phyloP scores from a whole-genome alignment of 495 filamentous ascomycete genomes.

The Hypoxylon lienhwacheense region DNA sequence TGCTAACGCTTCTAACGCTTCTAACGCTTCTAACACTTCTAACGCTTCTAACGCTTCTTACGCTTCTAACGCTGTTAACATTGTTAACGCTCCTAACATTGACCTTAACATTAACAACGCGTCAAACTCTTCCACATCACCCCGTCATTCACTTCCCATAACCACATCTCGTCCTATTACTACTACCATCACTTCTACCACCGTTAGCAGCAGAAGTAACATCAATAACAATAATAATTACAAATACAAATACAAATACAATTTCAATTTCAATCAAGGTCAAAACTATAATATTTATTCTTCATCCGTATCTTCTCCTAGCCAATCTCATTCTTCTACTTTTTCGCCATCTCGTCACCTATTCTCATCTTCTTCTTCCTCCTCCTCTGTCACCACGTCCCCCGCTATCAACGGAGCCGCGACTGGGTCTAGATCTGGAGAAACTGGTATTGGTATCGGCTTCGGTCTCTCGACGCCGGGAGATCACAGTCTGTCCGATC shows the following conservation, averaged over 20 bases:
- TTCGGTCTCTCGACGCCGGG: constrained; percentile 48
- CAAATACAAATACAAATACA: too few species aligned
- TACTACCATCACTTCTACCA: background rate
- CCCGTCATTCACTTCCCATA: constrained; percentile 40
- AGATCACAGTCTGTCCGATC: constrained; percentile 32
- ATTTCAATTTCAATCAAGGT: too few species aligned
- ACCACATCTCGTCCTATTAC: constrained; percentile 3
- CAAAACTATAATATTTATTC: constrained; percentile 36
- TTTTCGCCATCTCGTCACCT: constrained; percentile 51
- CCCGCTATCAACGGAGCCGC: constrained; percentile 21
- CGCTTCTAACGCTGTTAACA: constrained; percentile 11
- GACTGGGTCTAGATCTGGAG: constrained; percentile 27
- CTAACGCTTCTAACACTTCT: too few species aligned
- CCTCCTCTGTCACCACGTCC: constrained; percentile 18
- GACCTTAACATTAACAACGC: constrained; percentile 36
- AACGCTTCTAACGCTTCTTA: background rate
- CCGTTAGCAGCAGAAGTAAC: background rate
- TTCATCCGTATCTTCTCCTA: constrained; percentile 41
- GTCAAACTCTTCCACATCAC: constrained; percentile 44
- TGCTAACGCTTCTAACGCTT: constrained; percentile 7
- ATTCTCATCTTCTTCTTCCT: constrained; percentile 44
- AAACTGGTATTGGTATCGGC: constrained; percentile 29
- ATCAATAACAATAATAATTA: constrained; percentile 8
- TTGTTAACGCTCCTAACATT: constrained; percentile 31
- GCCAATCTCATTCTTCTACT: constrained; percentile 43